phyloP scores from a whole-genome alignment of 2,329 filamentous ascomycete species.

The Aspergillus sclerotialis region DNA sequence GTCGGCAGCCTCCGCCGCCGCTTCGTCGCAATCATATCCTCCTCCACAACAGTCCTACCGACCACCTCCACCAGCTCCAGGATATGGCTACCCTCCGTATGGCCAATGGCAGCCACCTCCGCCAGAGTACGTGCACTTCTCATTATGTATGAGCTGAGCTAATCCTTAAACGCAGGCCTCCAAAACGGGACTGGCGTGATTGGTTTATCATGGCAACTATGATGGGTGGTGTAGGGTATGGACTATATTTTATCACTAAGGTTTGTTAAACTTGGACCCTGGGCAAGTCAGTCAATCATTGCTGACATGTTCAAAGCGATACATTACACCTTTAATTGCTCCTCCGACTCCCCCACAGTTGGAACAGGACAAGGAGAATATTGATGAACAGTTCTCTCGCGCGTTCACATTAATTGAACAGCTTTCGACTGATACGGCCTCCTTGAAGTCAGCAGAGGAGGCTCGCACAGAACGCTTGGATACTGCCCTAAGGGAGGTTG shows the following conservation, averaged over 20 bases:
- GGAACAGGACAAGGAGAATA: slow-evolving; percentile 85
- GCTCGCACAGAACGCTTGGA: slow-evolving; percentile 79
- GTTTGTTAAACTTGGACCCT: slow-evolving; percentile 34
- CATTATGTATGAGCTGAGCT: not conserved
- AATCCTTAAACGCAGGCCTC: slow-evolving; percentile 38
- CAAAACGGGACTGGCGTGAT: slow-evolving; percentile 89
- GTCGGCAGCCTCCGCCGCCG: slow-evolving; percentile 37
- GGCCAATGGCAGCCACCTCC: slow-evolving; percentile 48
- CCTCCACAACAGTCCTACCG: slow-evolving; percentile 35
- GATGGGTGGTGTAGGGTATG: slow-evolving; percentile 81
- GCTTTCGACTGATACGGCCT: slow-evolving; percentile 79
- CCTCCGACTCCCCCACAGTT: slow-evolving; percentile 91
- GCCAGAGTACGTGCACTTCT: slow-evolving; percentile 40
- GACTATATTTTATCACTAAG: slow-evolving; percentile 80
- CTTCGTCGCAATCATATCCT: slow-evolving; percentile 43
- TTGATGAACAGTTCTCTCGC: slow-evolving; percentile 89
- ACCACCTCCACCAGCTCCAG: slow-evolving; percentile 34
- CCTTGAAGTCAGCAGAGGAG: slow-evolving; percentile 79
- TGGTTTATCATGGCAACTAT: slow-evolving; percentile 99
- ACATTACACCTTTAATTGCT: slow-evolving; percentile 82
- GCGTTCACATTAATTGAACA: slow-evolving; percentile 90
- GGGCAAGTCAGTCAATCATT: not conserved
- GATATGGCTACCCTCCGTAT: slow-evolving; percentile 47
- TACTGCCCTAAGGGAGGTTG: slow-evolving; percentile 71
- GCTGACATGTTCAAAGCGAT: slow-evolving; percentile 54